These are phyloP conservation scores for Backusella parvicylindrica DNA, from an alignment of 192 early-diverging fungal species.

Conservation along the genomic window DNA sequence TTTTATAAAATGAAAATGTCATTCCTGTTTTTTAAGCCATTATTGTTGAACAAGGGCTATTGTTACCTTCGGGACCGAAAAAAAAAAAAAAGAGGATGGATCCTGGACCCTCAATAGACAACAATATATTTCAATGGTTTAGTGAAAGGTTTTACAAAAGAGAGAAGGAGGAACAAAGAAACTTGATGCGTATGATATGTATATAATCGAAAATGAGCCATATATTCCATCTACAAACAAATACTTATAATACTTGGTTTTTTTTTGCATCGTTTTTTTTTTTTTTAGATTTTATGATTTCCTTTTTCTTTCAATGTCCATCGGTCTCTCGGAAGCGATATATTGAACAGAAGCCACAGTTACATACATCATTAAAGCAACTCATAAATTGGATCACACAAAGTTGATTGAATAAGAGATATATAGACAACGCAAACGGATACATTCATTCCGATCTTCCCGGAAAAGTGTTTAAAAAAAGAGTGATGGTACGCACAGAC, in stretches of 20 bases:
- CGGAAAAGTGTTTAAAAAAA: neutral
- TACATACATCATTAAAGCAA: neutral
- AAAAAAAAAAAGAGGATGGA: neutral
- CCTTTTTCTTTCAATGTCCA: neutral
- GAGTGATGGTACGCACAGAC: neutral
- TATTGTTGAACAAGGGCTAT: neutral
- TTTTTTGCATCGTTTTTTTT: neutral
- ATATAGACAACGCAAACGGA: neutral
- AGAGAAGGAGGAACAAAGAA: neutral
- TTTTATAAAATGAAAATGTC: neutral
- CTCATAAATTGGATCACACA: neutral
- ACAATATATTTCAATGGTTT: neutral
- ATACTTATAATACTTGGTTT: neutral
- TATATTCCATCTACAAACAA: neutral
- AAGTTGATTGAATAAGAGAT: neutral
- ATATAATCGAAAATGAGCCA: neutral
- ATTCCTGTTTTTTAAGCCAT: neutral
- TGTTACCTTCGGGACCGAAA: neutral
- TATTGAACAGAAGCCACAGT: neutral
- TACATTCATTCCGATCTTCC: neutral
- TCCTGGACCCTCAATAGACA: neutral
- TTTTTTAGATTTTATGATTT: neutral
- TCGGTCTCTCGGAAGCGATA: neutral
- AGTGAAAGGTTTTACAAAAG: neutral
- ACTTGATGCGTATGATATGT: neutral